Base-by-base conservation (phyloP, 108 stramenopile genomes). In the Nitzschia inconspicua region DNA sequence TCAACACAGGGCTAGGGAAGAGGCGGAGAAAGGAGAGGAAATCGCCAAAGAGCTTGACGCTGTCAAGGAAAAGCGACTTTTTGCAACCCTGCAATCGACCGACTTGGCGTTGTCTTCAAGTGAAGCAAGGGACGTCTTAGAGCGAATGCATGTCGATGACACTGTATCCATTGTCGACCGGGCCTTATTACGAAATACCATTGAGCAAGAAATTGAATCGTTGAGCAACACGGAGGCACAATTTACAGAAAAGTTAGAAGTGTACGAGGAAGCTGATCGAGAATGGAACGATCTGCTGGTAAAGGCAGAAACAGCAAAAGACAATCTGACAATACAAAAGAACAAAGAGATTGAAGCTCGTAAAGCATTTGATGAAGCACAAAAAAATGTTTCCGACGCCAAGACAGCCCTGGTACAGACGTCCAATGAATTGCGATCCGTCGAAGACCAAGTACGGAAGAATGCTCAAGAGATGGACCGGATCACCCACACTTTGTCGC, bases 391-490 rank as follows among this genome's bases (percentile, higher is more conserved):
- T 14, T 26, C 46, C 22, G 47, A 57, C 32, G 70, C 70, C 7
- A 63, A 63, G 47, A n/a, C 46, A 19, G 47, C 57, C 14, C 34
- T 51, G 54, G 18, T 57, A 10, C 28, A 18, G 27, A 52, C 36
- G 16, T 31, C 56, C 25, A 50, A 54, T 24, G 37, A 34, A 22
- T 39, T 71, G 47, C 39, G 46, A 23, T 42, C 27, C 0, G 46
- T 58, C 40, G 70, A 63, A 24, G 48, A 63, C 41, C 24, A 63
- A 14, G 66, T 63, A 22, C 49, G 53, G 47, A 63, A 63, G 57
- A 57, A 29, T 59, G 66, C 60, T 31, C 35, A 44, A 19, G 74
- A 75, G 53, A 68, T 75, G 66, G 74, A 75, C 28, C 44, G 59
- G 13, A 42, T 60, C 13, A 47, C 62, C 6, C 40, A 32, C 28